Evolutionary conservation across 179 eudicot genomes (phyloP), one percentile per base, ranked within the genome.

Genomic region (Nepenthes alata): DNA sequence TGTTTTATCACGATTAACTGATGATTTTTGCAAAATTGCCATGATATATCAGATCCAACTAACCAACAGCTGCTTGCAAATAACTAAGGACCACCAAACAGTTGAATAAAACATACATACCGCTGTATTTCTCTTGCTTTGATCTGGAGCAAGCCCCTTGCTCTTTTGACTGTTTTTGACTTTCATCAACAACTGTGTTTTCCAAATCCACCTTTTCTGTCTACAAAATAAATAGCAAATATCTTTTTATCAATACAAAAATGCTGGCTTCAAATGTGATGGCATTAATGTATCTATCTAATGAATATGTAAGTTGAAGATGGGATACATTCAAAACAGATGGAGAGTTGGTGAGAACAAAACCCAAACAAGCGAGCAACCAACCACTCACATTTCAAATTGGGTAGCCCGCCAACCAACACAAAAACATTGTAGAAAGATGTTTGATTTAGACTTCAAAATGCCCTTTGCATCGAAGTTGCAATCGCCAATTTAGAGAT

Each of bases 171-270:
- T 89, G 89, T 68, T 85, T 82, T 74, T 93, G 97, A 81, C 91
- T 85, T 75, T 93, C 99, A 69, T 90, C 95, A 47, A 93, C 95
- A 39, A 93, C 95, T 59, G 99, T 90, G 61, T 93, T 90, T 87
- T 90, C 99, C 76, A 93, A 73, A 68, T 93, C 99, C 74, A 93
- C 97, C 53, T 93, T 93, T 68, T 93, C 97, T 69, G 99, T 85
- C 97, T 93, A 75, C 69, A 78, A 11, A 55, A 57, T 38, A 60
- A n/a, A 57, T n/a, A 45, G 54, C 41, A 67, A 53, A 63, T 16
- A 34, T 36, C 35, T 49, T 49, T 58, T 12, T 25, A 25, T 25
- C 25, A 25, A 25, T 25, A 25, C 25, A 9, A 4, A 41, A 7
- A 4, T 41, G 5, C 45, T 41, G 8, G 45, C 45, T 41, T 41